Evolutionary conservation across 2,329 filamentous ascomycete genomes (phyloP).

Genomic region (Periconia sp.): DNA sequence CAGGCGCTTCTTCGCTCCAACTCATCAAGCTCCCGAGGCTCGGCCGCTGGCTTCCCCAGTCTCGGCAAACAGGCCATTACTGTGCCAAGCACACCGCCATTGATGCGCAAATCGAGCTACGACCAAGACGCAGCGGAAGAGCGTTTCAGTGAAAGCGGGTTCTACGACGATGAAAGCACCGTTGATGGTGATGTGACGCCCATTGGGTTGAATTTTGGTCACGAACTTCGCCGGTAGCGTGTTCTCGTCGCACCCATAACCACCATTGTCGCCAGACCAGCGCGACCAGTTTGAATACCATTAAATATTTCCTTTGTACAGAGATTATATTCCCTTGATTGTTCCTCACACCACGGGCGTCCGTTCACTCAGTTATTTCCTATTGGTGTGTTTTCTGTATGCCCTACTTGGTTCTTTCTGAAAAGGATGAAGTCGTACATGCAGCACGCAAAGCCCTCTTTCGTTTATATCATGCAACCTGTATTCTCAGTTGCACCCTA

Average conservation of each 20-base stretch:
- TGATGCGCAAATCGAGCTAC: slow-evolving; percentile 58
- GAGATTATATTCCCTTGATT: background rate
- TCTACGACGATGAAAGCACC: slow-evolving; percentile 54
- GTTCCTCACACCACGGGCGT: background rate
- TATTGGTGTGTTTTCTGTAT: background rate
- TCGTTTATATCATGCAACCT: background rate
- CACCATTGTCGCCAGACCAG: background rate
- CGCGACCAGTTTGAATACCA: background rate
- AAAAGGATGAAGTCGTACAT: no score
- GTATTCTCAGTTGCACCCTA: background rate
- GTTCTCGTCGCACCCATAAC: background rate
- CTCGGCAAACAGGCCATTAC: slow-evolving; percentile 25
- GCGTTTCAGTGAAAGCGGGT: slow-evolving; percentile 49
- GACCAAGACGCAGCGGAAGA: slow-evolving; percentile 61
- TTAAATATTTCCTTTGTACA: slow-evolving; percentile 3
- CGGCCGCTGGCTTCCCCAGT: slow-evolving; percentile 33
- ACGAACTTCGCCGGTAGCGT: slow-evolving; percentile 21
- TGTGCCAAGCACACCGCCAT: slow-evolving; percentile 53
- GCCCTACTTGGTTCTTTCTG: background rate
- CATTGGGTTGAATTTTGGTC: slow-evolving; percentile 36
- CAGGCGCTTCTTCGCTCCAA: slow-evolving; percentile 25
- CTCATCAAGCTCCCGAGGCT: slow-evolving; percentile 31
- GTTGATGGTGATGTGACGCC: slow-evolving; percentile 43
- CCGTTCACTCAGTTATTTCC: slow-evolving; percentile 1
- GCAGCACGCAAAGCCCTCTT: background rate